phyloP scores from a whole-genome alignment of 768 basidiomycete genomes.

The Cyclocybe aegerita region DNA sequence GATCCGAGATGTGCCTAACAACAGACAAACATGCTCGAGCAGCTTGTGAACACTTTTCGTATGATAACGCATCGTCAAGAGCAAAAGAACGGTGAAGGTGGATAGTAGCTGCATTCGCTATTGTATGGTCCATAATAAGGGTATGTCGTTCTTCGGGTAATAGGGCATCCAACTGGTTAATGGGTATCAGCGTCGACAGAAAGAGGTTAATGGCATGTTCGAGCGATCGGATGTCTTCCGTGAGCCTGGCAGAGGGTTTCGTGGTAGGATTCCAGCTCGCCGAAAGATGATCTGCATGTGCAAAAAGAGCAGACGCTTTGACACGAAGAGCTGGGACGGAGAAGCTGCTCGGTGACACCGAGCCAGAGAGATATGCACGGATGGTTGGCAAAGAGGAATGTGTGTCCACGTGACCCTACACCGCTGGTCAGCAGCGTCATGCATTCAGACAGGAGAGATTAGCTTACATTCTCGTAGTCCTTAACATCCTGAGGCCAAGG shows the following conservation, averaged over 20 bases:
- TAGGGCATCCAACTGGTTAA: conserved; percentile 60
- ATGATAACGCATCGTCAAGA: conserved; percentile 55
- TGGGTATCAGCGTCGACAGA: conserved; percentile 58
- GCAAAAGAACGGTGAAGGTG: conserved; percentile 64
- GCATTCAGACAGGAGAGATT: conserved; percentile 5
- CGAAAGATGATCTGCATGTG: conserved; percentile 62
- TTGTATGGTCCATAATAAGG: conserved; percentile 60
- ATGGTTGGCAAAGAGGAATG: conserved; percentile 56
- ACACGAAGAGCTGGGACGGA: conserved; percentile 64
- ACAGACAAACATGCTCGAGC: conserved; percentile 60
- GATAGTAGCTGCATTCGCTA: conserved; percentile 66
- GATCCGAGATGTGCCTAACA: conserved; percentile 60
- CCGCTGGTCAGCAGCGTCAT: conserved; percentile 4
- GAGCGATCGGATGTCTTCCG: conserved; percentile 58
- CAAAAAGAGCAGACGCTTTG: conserved; percentile 76
- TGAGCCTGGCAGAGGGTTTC: conserved; percentile 45
- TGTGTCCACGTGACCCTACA: conserved; percentile 58
- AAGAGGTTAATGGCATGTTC: conserved; percentile 68
- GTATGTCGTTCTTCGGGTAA: conserved; percentile 58
- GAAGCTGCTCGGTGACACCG: conserved; percentile 55
- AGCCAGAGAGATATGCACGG: conserved; percentile 61
- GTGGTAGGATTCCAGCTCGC: conserved; percentile 64
- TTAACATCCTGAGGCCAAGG: conserved; percentile 78
- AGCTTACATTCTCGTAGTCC: conserved; percentile 67
- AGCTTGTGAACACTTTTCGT: conserved; percentile 66